These are phyloP conservation scores for Capsella bursapastoris DNA, from an alignment of 345 rosid species.

Conservation along the genomic window DNA sequence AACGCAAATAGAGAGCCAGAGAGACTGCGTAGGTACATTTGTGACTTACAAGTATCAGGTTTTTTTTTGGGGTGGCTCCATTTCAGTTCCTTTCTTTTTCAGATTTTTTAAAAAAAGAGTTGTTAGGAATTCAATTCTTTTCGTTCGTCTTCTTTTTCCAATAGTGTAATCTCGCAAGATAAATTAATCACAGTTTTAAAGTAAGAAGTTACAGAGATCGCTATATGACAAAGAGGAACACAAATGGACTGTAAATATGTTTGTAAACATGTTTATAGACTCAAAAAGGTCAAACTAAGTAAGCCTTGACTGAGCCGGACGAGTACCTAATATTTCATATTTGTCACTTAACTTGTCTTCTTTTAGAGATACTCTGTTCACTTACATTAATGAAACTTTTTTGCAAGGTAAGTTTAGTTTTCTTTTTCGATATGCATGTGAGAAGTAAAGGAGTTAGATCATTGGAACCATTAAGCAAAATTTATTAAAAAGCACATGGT, in stretches of 20 bases:
- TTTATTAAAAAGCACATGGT: slow-evolving; percentile 6
- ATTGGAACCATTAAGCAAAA: slow-evolving; percentile 24
- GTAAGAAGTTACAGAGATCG: not conserved
- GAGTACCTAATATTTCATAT: slow-evolving; percentile 9
- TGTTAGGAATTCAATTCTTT: not conserved
- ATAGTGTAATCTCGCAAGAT: not conserved
- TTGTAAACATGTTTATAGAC: not conserved
- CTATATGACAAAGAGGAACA: not conserved
- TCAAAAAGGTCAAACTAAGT: slow-evolving; percentile 28
- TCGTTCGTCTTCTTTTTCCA: not conserved
- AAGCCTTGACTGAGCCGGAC: slow-evolving; percentile 32
- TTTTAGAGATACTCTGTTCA: not conserved
- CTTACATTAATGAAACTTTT: not conserved
- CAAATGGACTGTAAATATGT: slow-evolving; percentile 19
- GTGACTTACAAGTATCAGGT: not conserved
- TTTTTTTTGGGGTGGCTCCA: not conserved
- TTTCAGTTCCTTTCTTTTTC: not conserved
- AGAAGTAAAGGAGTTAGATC: not conserved
- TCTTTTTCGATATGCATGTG: not conserved
- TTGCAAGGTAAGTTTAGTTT: not conserved
- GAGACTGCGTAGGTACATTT: slow-evolving; percentile 26
- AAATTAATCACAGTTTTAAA: not conserved
- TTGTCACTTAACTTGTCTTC: not conserved
- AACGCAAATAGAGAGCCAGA: slow-evolving; percentile 7
- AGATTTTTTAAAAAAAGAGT: not conserved